Conservation (phyloP, 208 protist genomes). For the Novymonas esmeraldas region DNA sequence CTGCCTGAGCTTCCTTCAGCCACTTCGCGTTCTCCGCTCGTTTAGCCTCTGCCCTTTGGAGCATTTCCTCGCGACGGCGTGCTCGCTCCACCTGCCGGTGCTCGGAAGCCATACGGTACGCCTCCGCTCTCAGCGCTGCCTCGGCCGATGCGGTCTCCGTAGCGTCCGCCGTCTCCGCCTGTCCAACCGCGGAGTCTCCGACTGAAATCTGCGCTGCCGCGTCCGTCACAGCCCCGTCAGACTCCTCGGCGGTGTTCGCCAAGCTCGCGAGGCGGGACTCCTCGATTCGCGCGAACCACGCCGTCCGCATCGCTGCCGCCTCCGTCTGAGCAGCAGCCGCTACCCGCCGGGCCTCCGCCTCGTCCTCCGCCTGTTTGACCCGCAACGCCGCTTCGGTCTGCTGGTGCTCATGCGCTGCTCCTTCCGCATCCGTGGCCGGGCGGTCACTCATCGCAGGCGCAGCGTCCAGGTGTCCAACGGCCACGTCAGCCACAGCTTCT, state of each 20-base stretch:
- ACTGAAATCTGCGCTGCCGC: neutral
- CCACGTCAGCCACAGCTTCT: too few species aligned
- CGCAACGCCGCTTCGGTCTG: neutral
- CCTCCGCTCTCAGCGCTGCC: neutral
- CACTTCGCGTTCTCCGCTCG: neutral
- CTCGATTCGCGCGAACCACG: neutral
- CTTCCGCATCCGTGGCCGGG: neutral
- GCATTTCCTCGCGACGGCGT: neutral
- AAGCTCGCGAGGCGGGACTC: neutral
- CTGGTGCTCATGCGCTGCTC: neutral
- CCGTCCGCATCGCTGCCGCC: neutral
- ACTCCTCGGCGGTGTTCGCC: neutral
- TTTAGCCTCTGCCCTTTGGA: neutral
- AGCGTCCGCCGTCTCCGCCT: too few species aligned
- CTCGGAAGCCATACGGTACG: slow-evolving; percentile 1
- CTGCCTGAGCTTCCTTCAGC: neutral
- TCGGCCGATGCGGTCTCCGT: neutral
- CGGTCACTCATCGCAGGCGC: neutral
- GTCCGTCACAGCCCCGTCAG: neutral
- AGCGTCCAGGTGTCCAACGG: neutral
- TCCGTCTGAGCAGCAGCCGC: neutral
- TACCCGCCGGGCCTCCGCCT: neutral
- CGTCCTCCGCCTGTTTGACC: neutral
- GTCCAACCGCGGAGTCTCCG: too few species aligned
- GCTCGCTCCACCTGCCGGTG: neutral